A percentile compares a stretch with the other conserved stretches of the same genome.
phyloP scores from a whole-genome alignment of 768 basidiomycete species.

The Gloeophyllum trabeum region DNA sequence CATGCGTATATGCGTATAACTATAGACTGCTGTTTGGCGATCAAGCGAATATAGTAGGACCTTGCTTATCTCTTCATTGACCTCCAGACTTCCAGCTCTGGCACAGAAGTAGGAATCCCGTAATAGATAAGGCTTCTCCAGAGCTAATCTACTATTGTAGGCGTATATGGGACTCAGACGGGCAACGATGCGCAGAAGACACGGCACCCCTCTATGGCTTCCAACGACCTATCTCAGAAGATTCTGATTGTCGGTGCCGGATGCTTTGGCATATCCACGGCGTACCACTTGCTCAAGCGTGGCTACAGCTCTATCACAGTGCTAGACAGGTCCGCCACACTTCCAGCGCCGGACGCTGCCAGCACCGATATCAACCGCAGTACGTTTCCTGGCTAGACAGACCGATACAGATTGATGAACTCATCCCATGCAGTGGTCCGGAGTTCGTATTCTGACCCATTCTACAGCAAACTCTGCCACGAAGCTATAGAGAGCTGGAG shows the following conservation, averaged over 20 bases:
- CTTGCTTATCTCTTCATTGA: too few relatives aligned
- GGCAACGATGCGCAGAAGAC: too few relatives aligned
- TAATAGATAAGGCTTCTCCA: too few relatives aligned
- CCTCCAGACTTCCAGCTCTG: too few relatives aligned
- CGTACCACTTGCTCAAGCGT: slow-evolving; percentile 59
- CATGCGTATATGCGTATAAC: too few relatives aligned
- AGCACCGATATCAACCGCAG: slow-evolving; percentile 42
- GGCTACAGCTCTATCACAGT: slow-evolving; percentile 65
- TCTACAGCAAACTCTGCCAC: slow-evolving; percentile 59
- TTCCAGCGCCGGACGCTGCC: slow-evolving; percentile 82
- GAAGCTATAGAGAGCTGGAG: slow-evolving; percentile 77
- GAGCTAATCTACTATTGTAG: too few relatives aligned
- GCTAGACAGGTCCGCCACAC: slow-evolving; percentile 52
- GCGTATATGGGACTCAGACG: too few relatives aligned
- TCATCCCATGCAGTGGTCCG: slow-evolving; percentile 50
- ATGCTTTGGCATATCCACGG: slow-evolving; percentile 82
- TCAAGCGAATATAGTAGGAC: too few relatives aligned
- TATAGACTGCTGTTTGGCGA: too few relatives aligned
- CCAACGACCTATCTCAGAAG: too few relatives aligned
- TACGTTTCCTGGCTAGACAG: slow-evolving; percentile 5
- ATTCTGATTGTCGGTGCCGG: slow-evolving; percentile 73
- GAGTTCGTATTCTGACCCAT: slow-evolving; percentile 57
- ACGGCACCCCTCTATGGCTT: too few relatives aligned
- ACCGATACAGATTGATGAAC: not conserved
- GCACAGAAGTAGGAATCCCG: too few relatives aligned